These are phyloP conservation scores for Picea abies DNA, from an alignment of 83 land plant genomes.

Conservation along the genomic window DNA sequence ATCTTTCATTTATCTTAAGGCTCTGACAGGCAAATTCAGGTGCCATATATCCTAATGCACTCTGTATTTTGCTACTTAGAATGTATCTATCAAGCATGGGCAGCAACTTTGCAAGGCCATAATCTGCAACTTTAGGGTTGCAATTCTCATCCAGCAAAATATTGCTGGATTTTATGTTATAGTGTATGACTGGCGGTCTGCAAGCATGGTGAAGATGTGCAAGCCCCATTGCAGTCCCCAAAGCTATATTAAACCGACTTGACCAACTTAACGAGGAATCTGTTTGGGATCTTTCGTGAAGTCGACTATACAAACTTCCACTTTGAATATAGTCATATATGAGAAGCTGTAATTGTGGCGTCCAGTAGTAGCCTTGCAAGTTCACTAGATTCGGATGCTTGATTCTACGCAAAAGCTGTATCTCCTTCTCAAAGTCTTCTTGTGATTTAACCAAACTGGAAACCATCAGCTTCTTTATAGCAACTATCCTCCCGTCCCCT, in stretches of 20 bases:
- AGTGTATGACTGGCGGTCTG: conserved; percentile 74
- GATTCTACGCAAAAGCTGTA: conserved; percentile 65
- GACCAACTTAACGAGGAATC: conserved; percentile 61
- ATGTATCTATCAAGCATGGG: conserved; percentile 59
- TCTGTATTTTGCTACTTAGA: conserved; percentile 46
- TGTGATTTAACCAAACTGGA: conserved; percentile 62
- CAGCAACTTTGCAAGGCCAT: conserved; percentile 70
- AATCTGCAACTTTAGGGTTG: conserved; percentile 72
- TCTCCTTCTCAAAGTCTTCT: conserved; percentile 88
- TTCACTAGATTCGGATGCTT: conserved; percentile 71
- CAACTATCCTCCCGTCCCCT: conserved; percentile 43
- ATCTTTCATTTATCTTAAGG: conserved; percentile 70
- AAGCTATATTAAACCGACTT: conserved; percentile 63
- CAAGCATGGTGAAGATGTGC: conserved; percentile 72
- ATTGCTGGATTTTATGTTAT: conserved; percentile 76
- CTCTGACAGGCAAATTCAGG: conserved; percentile 84
- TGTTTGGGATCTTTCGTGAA: conserved; percentile 46
- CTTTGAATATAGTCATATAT: conserved; percentile 69
- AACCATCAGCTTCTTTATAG: conserved; percentile 76
- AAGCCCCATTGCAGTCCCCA: conserved; percentile 79
- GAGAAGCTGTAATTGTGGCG: conserved; percentile 83
- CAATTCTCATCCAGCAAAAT: conserved; percentile 62
- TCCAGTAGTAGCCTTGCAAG: conserved; percentile 93
- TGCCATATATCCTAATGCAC: conserved; percentile 71
- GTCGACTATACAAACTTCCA: conserved; percentile 67